These are phyloP conservation scores for Cokeromyces recurvatus DNA, from an alignment of 371 early-diverging fungal genomes.

Conservation along the genomic window DNA sequence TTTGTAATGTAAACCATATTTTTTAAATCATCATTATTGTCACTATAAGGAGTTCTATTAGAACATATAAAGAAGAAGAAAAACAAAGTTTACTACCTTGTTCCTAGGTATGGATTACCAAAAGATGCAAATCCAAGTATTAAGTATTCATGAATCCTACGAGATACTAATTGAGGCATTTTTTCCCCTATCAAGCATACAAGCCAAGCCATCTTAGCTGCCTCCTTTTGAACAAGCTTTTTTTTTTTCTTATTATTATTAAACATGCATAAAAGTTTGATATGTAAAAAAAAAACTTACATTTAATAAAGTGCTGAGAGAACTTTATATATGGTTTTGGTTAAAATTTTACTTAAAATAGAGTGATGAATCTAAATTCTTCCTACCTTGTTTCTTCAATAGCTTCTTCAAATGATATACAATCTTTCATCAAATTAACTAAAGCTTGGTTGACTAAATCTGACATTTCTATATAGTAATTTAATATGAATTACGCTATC, in stretches of 20 bases:
- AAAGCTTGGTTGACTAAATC: constrained; percentile 28
- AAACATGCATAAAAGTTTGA: background rate
- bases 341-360: too few relatives aligned
- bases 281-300: constrained; percentile 6
- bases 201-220: constrained; percentile 21
- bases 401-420: constrained; percentile 27
- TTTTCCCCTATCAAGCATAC: constrained; percentile 22
- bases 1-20: constrained; percentile 12
- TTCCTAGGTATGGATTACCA: constrained; percentile 24
- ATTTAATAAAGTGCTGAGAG: constrained; percentile 12
- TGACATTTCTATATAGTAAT: constrained; percentile 13
- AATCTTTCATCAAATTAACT: constrained; percentile 25
- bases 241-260: too few relatives aligned
- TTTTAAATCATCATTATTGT: constrained; percentile 1
- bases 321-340: too few relatives aligned
- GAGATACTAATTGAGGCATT: constrained; percentile 17
- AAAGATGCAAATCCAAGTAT: constrained; percentile 14
- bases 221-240: constrained; percentile 9
- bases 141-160: constrained; percentile 26
- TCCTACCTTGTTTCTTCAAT: constrained; percentile 26
- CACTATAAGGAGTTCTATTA: background rate
- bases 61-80: background rate
- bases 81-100: constrained; percentile 1
- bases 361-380: background rate
- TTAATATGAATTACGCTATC: background rate